Conservation (phyloP, 2,329 filamentous ascomycete genomes). For the Tricladium varicosporioides region DNA sequence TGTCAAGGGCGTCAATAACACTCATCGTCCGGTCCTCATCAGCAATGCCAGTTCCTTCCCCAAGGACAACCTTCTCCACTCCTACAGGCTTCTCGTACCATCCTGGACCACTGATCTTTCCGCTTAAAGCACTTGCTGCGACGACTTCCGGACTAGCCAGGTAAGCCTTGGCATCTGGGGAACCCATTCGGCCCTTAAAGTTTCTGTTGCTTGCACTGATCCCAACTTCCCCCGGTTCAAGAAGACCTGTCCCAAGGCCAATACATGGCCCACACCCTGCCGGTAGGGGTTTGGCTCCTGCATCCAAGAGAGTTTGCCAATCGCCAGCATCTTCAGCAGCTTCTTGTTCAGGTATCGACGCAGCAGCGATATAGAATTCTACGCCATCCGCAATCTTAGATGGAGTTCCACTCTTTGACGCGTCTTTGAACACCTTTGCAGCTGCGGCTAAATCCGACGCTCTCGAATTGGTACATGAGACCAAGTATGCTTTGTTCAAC, state of each 20-base stretch:
- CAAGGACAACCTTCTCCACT: slow-evolving; percentile 64
- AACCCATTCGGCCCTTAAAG: slow-evolving; percentile 90
- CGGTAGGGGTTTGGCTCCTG: slow-evolving; percentile 71
- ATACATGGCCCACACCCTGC: slow-evolving; percentile 84
- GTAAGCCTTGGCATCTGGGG: slow-evolving; percentile 76
- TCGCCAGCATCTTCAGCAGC: slow-evolving; percentile 77
- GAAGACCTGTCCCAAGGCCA: slow-evolving; percentile 71
- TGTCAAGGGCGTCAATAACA: slow-evolving; percentile 69
- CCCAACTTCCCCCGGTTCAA: slow-evolving; percentile 83
- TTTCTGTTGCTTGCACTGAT: slow-evolving; percentile 84
- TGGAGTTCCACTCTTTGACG: slow-evolving; percentile 57
- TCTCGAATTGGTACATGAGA: slow-evolving; percentile 86
- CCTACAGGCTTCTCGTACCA: slow-evolving; percentile 72
- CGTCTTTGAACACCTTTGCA: slow-evolving; percentile 80
- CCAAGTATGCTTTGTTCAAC: slow-evolving; percentile 80
- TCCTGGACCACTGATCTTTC: slow-evolving; percentile 72
- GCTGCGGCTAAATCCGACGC: slow-evolving; percentile 79
- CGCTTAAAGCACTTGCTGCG: slow-evolving; percentile 77
- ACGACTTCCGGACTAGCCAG: slow-evolving; percentile 89
- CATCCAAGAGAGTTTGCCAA: slow-evolving; percentile 79
- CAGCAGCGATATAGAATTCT: slow-evolving; percentile 86
- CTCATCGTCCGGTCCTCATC: slow-evolving; percentile 64
- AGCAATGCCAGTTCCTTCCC: slow-evolving; percentile 66
- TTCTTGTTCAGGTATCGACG: slow-evolving; percentile 74
- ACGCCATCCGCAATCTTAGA: slow-evolving; percentile 74